Conservation (phyloP, 768 basidiomycete species). For the Mycena venus region DNA sequence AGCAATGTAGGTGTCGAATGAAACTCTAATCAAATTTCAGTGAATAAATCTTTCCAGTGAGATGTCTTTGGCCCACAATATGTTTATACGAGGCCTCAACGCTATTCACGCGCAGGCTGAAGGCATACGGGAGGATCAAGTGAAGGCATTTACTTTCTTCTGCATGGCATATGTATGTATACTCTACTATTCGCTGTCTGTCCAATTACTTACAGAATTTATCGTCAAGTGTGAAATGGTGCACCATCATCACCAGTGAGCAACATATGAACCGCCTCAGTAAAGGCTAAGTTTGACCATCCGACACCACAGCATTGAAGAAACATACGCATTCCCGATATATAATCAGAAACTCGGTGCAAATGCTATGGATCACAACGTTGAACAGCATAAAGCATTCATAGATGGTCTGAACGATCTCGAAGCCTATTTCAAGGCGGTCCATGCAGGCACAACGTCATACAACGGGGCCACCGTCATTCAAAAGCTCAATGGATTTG, state of each 20-base stretch:
- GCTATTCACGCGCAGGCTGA: constrained; percentile 42
- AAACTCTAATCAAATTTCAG: not conserved
- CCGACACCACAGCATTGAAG: no score
- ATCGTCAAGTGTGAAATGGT: constrained; percentile 36
- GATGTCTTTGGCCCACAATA: constrained; percentile 47
- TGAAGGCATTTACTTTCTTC: constrained; percentile 44
- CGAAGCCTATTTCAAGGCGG: constrained; percentile 60
- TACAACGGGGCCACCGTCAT: constrained; percentile 57
- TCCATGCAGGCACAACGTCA: constrained; percentile 68
- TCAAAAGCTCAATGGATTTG: constrained; percentile 41
- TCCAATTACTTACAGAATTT: not conserved
- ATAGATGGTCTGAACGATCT: constrained; percentile 40
- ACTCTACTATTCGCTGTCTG: not conserved
- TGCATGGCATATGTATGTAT: constrained; percentile 40
- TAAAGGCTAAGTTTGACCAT: no score
- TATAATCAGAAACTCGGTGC: constrained; percentile 44
- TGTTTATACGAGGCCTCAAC: constrained; percentile 45
- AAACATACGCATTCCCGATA: constrained; percentile 41
- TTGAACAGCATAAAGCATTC: constrained; percentile 46
- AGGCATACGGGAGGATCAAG: constrained; percentile 36
- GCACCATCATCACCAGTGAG: constrained; percentile 48
- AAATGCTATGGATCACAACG: constrained; percentile 37
- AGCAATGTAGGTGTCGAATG: constrained; percentile 38
- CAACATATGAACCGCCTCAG: no score
- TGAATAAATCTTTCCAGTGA: constrained; percentile 33